phyloP scores from a whole-genome alignment of 2,329 filamentous ascomycete genomes.

The Penicillium verrucosum region DNA sequence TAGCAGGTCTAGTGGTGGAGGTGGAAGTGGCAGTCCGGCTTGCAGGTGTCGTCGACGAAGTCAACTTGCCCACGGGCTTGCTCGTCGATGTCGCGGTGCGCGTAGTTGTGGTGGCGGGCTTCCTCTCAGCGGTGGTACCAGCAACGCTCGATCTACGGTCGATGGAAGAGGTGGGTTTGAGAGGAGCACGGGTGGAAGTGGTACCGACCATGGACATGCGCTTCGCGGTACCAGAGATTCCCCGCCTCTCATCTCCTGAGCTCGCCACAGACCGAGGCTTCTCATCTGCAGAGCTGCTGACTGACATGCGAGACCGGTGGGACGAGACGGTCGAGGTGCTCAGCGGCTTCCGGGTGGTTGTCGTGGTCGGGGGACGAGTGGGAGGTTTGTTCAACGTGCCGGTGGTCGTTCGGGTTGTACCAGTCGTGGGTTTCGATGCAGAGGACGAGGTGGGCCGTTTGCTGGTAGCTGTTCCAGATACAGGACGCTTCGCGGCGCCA shows the following conservation, averaged over 20 bases:
- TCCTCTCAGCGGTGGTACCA: slow-evolving; percentile 35
- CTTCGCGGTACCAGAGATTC: slow-evolving; percentile 44
- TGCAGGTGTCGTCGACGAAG: slow-evolving; percentile 24
- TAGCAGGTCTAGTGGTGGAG: slow-evolving; percentile 13
- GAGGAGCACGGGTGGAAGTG: slow-evolving; percentile 34
- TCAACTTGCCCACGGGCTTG: slow-evolving; percentile 23
- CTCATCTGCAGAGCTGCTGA: slow-evolving; percentile 46
- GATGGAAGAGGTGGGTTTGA: slow-evolving; percentile 31
- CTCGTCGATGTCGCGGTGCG: slow-evolving; percentile 26
- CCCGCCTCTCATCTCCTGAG: slow-evolving; percentile 45
- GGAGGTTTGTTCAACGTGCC: slow-evolving; percentile 46
- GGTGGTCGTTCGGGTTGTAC: slow-evolving; percentile 29
- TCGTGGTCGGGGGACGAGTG: slow-evolving; percentile 39
- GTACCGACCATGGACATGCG: slow-evolving; percentile 45
- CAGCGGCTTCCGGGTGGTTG: slow-evolving; percentile 36
- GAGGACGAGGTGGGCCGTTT: slow-evolving; percentile 39
- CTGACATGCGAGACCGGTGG: slow-evolving; percentile 42
- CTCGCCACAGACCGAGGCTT: slow-evolving; percentile 41
- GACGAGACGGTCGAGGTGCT: slow-evolving; percentile 37
- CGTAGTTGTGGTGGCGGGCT: slow-evolving; percentile 21
- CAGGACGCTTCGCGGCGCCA: slow-evolving; percentile 33
- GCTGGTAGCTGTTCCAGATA: slow-evolving; percentile 34
- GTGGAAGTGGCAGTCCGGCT: slow-evolving; percentile 28
- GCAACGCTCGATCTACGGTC: slow-evolving; percentile 41
- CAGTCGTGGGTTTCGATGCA: slow-evolving; percentile 28